phyloP scores from a whole-genome alignment of 192 early-diverging fungal species.

The Umbelopsis vinacea region DNA sequence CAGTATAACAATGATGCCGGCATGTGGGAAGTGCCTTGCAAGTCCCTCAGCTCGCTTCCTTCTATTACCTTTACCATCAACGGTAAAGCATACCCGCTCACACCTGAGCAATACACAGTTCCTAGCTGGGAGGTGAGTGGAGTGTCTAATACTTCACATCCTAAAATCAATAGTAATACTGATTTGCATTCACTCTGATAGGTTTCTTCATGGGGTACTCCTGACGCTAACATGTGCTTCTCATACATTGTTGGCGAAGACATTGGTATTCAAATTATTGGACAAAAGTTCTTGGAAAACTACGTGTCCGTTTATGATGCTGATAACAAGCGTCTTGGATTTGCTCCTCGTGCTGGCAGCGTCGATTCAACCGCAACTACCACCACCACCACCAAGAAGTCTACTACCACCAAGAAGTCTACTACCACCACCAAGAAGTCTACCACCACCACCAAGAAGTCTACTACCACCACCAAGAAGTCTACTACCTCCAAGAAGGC shows the following conservation, averaged over 20 bases:
- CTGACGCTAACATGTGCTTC: slow-evolving; percentile 2
- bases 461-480: neutral
- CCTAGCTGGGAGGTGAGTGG: slow-evolving; percentile 25
- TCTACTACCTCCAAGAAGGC: neutral
- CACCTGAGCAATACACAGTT: slow-evolving; percentile 31
- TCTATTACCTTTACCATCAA: slow-evolving; percentile 32
- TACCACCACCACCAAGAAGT: neutral
- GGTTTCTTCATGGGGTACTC: neutral
- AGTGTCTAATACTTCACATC: too few species aligned
- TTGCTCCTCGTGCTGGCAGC: slow-evolving; percentile 3
- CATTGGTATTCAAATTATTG: slow-evolving; percentile 37
- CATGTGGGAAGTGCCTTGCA: slow-evolving; percentile 14
- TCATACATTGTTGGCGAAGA: slow-evolving; percentile 10
- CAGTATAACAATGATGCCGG: neutral
- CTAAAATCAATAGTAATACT: too few species aligned
- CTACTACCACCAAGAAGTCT: neutral
- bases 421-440: slow-evolving; percentile 1
- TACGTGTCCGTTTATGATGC: slow-evolving; percentile 51
- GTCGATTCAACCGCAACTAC: neutral
- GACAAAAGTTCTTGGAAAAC: slow-evolving; percentile 57
- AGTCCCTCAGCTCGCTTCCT: slow-evolving; percentile 10
- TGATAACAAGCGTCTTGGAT: slow-evolving; percentile 20
- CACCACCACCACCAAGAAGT: neutral
- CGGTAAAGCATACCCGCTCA: slow-evolving; percentile 25
- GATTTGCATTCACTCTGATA: neutral